phyloP scores from a whole-genome alignment of 352 stramenopile species.

The Blastocystis sp. region DNA sequence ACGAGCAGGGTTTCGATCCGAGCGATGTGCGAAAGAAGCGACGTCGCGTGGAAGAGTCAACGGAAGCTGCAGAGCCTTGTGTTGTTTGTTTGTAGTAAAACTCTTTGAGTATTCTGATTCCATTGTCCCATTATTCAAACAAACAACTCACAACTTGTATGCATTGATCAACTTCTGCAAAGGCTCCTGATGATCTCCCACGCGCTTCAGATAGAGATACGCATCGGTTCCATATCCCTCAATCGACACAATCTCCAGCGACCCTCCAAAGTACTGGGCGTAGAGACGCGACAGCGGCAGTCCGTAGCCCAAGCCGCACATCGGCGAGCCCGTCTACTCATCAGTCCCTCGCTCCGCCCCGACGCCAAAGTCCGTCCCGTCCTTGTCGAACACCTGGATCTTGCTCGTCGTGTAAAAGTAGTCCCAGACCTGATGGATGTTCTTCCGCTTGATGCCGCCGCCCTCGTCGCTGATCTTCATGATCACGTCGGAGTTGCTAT shows the following conservation, averaged over 20 bases:
- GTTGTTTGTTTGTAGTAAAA: background rate
- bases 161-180: constrained; percentile 64
- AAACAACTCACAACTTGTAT: constrained; percentile 12
- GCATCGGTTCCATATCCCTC: constrained; percentile 96
- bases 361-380: constrained; percentile 70
- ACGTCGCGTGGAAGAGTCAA: too few relatives aligned
- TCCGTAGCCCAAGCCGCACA: constrained; percentile 81
- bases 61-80: background rate
- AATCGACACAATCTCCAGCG: constrained; percentile 98
- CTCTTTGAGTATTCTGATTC: background rate
- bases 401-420: constrained; percentile 96
- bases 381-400: constrained; percentile 66
- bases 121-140: background rate
- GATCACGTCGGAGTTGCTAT: constrained; percentile 95
- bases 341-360: constrained; percentile 64
- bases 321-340: constrained; percentile 70
- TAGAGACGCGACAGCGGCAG: constrained; percentile 83
- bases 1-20: constrained; percentile 89
- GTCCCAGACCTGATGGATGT: constrained; percentile 94
- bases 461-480: constrained; percentile 99
- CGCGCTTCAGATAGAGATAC: constrained; percentile 81
- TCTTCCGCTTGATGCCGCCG: constrained; percentile 90
- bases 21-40: constrained; percentile 72
- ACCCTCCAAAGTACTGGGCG: constrained; percentile 95
- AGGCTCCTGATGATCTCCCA: constrained; percentile 76